Evolutionary conservation across 1,139 yeast species (phyloP).

Genomic region (Pichia sp.): DNA sequence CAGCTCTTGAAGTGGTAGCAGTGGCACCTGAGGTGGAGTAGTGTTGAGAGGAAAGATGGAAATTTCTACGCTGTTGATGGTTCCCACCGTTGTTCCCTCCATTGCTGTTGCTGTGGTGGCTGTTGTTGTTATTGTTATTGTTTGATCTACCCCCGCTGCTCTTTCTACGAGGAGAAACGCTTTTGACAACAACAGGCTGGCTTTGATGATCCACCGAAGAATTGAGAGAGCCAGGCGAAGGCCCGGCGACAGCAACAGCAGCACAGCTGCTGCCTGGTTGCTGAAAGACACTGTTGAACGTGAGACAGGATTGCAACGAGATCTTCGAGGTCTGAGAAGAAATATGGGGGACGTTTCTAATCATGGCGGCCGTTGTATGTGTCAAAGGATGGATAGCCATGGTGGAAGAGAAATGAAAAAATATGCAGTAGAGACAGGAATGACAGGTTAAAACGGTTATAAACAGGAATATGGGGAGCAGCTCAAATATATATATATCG

Average conservation of each 20-base stretch:
- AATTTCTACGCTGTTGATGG: constrained; percentile 9
- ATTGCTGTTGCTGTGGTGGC: background rate
- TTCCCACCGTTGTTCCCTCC: background rate
- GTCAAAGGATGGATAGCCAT: constrained; percentile 11
- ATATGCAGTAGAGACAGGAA: background rate
- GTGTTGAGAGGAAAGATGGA: constrained; percentile 6
- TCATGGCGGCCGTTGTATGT: constrained; percentile 17
- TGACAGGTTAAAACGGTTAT: background rate
- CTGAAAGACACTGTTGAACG: constrained; percentile 23
- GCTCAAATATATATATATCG: background rate
- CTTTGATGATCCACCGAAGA: background rate
- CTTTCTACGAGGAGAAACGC: background rate
- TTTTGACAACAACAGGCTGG: constrained; percentile 1
- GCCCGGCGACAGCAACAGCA: background rate
- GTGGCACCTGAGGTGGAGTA: constrained; percentile 1
- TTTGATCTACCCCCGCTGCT: background rate
- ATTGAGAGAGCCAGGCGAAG: background rate
- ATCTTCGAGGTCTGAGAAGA: constrained; percentile 17
- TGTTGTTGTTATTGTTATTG: background rate
- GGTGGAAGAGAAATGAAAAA: constrained; percentile 5
- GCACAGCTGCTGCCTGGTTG: constrained; percentile 14
- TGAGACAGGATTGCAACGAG: constrained; percentile 24
- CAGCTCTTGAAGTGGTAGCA: background rate
- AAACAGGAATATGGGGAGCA: background rate
- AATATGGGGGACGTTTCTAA: constrained; percentile 25